Evolutionary conservation across 495 filamentous ascomycete genomes (phyloP), one percentile per base, ranked within the genome.

Genomic region (Geopyxis carbonaria): DNA sequence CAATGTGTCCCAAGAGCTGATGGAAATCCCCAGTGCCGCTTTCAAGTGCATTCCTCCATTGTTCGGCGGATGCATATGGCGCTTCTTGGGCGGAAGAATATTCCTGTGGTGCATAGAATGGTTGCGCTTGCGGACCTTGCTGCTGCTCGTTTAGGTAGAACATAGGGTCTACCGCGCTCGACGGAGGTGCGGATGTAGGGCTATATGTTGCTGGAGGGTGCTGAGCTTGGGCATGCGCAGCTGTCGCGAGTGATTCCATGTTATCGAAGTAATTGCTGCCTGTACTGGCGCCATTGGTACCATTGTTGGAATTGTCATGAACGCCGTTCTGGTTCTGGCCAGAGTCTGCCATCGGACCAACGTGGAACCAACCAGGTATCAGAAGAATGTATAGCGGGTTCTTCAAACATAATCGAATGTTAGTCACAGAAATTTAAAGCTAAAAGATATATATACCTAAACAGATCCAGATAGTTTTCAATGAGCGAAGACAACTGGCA

Each of bases 241-340:
- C 53, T n/a, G 47, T 48, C 15, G 53, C 53, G 6, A 56, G 48
- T 1, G 53, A 56, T 6, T 56, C 39, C 47, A 56, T 56, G 16
- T 41, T 42, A 39, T 50, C 50, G 22, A 54, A 54, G 46, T 50
- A 54, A 39, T 54, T 50, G 40, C 48, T 22, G 38, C 42, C 10
- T 41, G 38, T 23, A 13, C 10, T 20, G 1, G 38, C 47, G 34
- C 31, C 22, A 14, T 42, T 43, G n/a, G 44, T 42, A 36, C 46
- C 51, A 45, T 53, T 54, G 22, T 44, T 50, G 28, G 21, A 25
- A 30, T 44, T 30, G 38, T 38, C 45, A 16, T 53, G 49, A 29
- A 45, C 46, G 52, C 47, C 47, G 31, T 43, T 48, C 11, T 40
- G 36, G 34, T 47, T 45, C 40, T 45, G 49, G 27, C 31, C 41